Evolutionary conservation across 495 filamentous ascomycete species (phyloP), one percentile per base, ranked within the genome.

Genomic region (Hypomontagnella monticulosa): DNA sequence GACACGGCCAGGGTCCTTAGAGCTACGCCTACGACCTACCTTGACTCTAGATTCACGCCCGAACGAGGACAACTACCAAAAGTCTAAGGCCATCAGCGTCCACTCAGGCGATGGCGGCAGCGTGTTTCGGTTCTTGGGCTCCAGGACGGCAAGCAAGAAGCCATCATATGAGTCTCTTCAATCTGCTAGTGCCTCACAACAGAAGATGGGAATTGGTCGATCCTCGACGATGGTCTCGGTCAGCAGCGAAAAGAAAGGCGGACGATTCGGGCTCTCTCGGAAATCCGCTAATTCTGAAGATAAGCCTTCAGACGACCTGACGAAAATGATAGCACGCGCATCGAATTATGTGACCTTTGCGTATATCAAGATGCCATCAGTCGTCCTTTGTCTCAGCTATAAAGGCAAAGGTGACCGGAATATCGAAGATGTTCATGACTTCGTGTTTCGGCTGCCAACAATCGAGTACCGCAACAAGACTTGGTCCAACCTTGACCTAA

Each of bases 391-490:
- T 76, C 82, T 99, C 53, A 94, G 91, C 73, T 99, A 97, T 80
- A 98, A 99, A 75, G 95, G 96, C 59, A 94, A 89, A 75, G 93
- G 92, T 41, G 91, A 97, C 55, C 92, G 93, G 69, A 99, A 98
- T 69, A 79, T 99, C 48, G 91, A 96, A 78, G 95, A 99, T 75
- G 88, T 99, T 10, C 95, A 99, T 75, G 89, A 97, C 69, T 94
- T 99, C 61, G 95, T 98, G 59, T 99, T 99, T 84, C 89, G 93
- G 15, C 86, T 99, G 71, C 95, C 95, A 5, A 90, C 90, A 12
- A 87, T 99, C 37, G 95, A 99, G 73, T 98, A 97, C 74, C 85
- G 91, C 48, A 98, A 99, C 80, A 98, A 97, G 79, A 98, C 93
- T 8, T 99, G 95, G 95, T 97, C 94, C 14, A 98, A 98, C 74